Evolutionary conservation across 768 basidiomycete species (phyloP), one percentile per base, ranked within the genome.

Genomic region (Phaeolepiota aurea): DNA sequence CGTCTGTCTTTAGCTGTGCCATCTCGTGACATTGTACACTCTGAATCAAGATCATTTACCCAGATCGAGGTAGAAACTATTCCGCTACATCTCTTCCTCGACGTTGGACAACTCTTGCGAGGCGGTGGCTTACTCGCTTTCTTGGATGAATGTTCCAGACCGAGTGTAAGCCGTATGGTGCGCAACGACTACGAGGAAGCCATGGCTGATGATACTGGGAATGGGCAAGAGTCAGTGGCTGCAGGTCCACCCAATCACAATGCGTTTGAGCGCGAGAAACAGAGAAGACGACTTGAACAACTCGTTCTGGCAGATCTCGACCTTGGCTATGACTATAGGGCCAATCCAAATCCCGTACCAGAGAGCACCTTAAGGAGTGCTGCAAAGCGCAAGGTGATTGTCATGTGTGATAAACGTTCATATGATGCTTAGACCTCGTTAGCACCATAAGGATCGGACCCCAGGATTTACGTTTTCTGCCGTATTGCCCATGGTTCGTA

Each of bases 1-100:
- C 15, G 10, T 10, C 4, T 5, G n/a, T 5, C 18, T 5, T 18
- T 18, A 38, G 11, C 15, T 9, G 13, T 18, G 10, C 37, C 37
- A 9, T 5, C 9, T 38, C 9, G 15, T 18, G 12, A 10, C 11
- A 13, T 19, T 7, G 31, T 18, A 44, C 44, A 23, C 52, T 42
- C 18, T 37, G 41, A 15, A 49, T 51, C n/a, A 48, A 51, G 20
- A 28, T 9, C 9, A 5, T 20, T 10, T 5, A 35, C 44, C 22
- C 51, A 63, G 3, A 37, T 77, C 21, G 63, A 71, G 20, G 51
- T 76, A n/a, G 53, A 54, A n/a, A 37, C 76, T 5, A 63, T 65
- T 7, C 83, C 90, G 7, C 49, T 93, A 7, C 89, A 91, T 51
- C 31, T 85, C n/a, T 87, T 89, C 52, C 38, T 87, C 19, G 88